A percentile compares a stretch with the other conserved stretches of the same genome.
phyloP scores from a whole-genome alignment of 192 early-diverging fungal genomes.

The Kappamyces sp. region DNA sequence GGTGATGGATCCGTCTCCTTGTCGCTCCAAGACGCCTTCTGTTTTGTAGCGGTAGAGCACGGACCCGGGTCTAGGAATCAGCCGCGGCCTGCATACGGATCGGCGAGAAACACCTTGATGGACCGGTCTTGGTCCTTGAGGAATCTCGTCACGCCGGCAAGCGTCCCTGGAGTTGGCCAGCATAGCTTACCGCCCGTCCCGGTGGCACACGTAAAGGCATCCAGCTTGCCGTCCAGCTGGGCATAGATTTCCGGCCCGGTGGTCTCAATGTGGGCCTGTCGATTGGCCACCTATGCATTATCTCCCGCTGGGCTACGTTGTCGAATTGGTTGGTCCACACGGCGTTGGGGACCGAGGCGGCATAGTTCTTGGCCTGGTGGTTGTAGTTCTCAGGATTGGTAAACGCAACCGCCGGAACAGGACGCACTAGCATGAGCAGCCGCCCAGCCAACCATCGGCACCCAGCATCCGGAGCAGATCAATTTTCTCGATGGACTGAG shows the following conservation, averaged over 20 bases:
- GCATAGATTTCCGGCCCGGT: constrained; percentile 93
- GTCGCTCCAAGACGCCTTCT: constrained; percentile 59
- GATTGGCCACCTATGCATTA: constrained; percentile 61
- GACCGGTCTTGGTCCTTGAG: constrained; percentile 67
- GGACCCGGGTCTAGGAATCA: constrained; percentile 60
- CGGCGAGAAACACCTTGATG: constrained; percentile 78
- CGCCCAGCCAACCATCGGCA: constrained; percentile 62
- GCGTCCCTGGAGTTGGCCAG: constrained; percentile 30
- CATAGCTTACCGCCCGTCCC: constrained; percentile 69
- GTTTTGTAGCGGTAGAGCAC: constrained; percentile 81
- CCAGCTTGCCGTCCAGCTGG: constrained; percentile 70
- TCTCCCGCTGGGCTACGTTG: constrained; percentile 40
- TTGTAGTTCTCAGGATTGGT: constrained; percentile 92
- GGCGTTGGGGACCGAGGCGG: constrained; percentile 71
- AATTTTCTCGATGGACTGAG: constrained; percentile 90
- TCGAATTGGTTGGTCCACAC: constrained; percentile 98
- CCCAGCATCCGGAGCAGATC: constrained; percentile 87
- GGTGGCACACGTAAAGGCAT: constrained; percentile 87
- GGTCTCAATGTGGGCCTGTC: constrained; percentile 87
- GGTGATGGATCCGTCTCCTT: constrained; percentile 74
- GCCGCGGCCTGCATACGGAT: constrained; percentile 44
- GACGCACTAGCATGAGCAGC: constrained; percentile 25
- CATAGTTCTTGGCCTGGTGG: constrained; percentile 80
- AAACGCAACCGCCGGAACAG: constrained; percentile 87
- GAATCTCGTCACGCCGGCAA: constrained; percentile 76